Evolutionary conservation across 225 moss, liverwort and hornwort genomes (phyloP), one percentile per base, ranked within the genome.

Genomic region (Neckera pumila): DNA sequence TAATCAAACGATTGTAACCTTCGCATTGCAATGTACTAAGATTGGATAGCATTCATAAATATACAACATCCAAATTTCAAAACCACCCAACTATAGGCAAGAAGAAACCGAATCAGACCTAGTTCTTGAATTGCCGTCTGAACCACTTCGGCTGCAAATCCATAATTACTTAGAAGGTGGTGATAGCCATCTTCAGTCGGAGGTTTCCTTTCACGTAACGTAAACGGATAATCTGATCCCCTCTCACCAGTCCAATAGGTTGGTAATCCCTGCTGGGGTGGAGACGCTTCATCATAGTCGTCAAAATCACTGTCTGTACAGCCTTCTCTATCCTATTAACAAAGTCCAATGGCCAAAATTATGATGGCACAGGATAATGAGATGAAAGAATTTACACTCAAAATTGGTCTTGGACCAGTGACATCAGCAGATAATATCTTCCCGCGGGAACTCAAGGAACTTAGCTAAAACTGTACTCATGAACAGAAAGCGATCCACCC

Each of bases 51-150:
- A 38, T 57, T 45, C 45, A 45, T 26, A 54, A 23, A 51, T 49
- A 84, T 25, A 28, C 34, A 56, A 7, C 14, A 34, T 69, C 31
- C 61, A 83, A 47, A 64, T 36, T 85, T 76, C 22, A 83, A 88
- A 42, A 82, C 33, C 27, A 76, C 33, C 33, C 13, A n/a, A 45
- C 51, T 2, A 3, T 7, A n/a, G 18, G 40, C 62, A 76, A 79
- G 53, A 76, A 40, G 86, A 72, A 30, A 22, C 31, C 42, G 42
- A 87, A 57, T 79, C 79, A 81, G 73, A 93, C 92, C 93, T 81
- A 92, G 84, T 86, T 90, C 93, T 84, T 88, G 89, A 70, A 92
- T 81, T 73, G 93, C 93, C 72, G 56, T 89, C 38, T 90, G 83
- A 60, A 93, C 81, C 54, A 90, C 34, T 40, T 84, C 77, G 26